Evolutionary conservation across 2,329 filamentous ascomycete genomes (phyloP).

Genomic region (Xylariales sp.): DNA sequence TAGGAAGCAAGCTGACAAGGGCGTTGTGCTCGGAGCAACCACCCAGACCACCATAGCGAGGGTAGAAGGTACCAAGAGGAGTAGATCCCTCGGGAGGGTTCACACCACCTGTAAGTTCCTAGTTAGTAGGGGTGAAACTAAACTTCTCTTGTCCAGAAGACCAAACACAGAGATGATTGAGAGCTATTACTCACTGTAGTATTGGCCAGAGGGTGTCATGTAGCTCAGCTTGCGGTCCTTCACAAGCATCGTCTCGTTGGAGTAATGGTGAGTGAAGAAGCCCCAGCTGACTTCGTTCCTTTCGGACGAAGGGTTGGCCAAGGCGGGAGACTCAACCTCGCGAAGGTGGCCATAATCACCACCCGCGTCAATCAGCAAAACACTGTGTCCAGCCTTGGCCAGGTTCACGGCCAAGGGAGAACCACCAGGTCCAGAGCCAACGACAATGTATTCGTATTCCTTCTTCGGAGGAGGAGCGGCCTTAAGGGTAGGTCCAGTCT

Average conservation of each 20-base stretch:
- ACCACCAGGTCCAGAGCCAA: constrained; percentile 71
- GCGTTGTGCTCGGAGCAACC: constrained; percentile 49
- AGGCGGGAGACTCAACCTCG: constrained; percentile 66
- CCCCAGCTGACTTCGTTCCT: constrained; percentile 69
- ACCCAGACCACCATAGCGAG: constrained; percentile 62
- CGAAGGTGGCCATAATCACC: constrained; percentile 63
- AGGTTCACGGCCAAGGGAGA: constrained; percentile 68
- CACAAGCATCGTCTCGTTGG: constrained; percentile 62
- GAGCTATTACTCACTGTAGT: constrained; percentile 55
- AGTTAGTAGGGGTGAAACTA: constrained; percentile 6
- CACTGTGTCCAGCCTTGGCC: constrained; percentile 66
- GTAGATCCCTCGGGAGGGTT: constrained; percentile 63
- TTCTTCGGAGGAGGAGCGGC: constrained; percentile 33
- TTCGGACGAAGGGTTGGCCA: constrained; percentile 64
- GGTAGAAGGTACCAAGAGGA: constrained; percentile 68
- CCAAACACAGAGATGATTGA: neutral
- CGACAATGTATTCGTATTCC: constrained; percentile 71
- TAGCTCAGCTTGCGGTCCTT: constrained; percentile 70
- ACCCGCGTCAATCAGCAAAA: constrained; percentile 70
- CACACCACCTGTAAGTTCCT: constrained; percentile 52
- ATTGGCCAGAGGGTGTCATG: constrained; percentile 59
- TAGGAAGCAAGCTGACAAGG: constrained; percentile 54
- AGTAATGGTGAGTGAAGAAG: constrained; percentile 71
- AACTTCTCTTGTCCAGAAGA: neutral
- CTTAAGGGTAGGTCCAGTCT: constrained; percentile 40